These are phyloP conservation scores for Leishmania major DNA, from an alignment of 208 protist species.

Conservation along the genomic window DNA sequence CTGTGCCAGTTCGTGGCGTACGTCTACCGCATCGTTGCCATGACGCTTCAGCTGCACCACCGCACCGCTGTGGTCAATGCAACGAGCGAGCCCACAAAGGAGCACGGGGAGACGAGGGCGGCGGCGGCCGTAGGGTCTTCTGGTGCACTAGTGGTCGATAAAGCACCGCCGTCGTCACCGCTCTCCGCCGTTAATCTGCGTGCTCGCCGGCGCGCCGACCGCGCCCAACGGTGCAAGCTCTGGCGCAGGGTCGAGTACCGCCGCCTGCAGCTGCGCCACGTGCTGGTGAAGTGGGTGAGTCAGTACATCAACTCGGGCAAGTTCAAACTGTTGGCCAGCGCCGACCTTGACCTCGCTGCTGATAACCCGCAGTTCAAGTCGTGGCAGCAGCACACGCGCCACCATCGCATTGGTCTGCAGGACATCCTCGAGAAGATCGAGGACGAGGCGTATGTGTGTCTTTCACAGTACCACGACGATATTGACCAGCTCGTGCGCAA, in stretches of 20 bases:
- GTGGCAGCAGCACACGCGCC: constrained; percentile 65
- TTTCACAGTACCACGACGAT: constrained; percentile 90
- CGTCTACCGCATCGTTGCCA: constrained; percentile 46
- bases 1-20: constrained; percentile 54
- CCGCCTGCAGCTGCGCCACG: constrained; percentile 80
- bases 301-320: constrained; percentile 69
- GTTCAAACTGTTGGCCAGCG: constrained; percentile 65
- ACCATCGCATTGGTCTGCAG: constrained; percentile 54
- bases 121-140: not conserved
- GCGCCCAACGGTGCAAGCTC: constrained; percentile 28
- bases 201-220: constrained; percentile 17
- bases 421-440: constrained; percentile 82
- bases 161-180: constrained; percentile 8
- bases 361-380: constrained; percentile 48
- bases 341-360: constrained; percentile 69
- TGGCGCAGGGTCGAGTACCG: constrained; percentile 84
- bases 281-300: constrained; percentile 73
- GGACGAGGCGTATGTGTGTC: constrained; percentile 70
- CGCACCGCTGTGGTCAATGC: not conserved
- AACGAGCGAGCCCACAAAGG: constrained; percentile 1
- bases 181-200: constrained; percentile 13
- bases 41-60: constrained; percentile 49
- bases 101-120: not conserved
- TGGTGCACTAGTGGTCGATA: constrained; percentile 8
- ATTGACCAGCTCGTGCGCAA: constrained; percentile 78